These are phyloP conservation scores for Catharanthus roseus DNA, from an alignment of 257 asterid species.

Conservation along the genomic window DNA sequence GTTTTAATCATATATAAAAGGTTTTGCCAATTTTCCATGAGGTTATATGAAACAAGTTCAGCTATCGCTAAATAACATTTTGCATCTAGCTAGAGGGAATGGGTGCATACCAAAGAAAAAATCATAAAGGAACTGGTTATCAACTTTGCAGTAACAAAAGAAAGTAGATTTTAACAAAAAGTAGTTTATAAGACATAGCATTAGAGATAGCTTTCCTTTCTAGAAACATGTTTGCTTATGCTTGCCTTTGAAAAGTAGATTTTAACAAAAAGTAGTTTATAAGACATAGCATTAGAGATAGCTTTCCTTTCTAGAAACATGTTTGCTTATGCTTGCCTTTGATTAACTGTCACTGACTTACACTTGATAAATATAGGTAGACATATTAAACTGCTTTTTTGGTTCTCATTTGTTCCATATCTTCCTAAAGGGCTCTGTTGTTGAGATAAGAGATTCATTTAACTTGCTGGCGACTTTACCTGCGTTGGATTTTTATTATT, in stretches of 20 bases:
- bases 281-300: neutral
- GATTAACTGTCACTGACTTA: neutral
- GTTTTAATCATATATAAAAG: neutral
- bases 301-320: neutral
- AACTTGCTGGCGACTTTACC: neutral
- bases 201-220: neutral
- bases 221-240: neutral
- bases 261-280: neutral
- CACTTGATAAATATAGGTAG: neutral
- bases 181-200: neutral
- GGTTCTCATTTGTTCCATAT: no score
- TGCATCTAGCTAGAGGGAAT: neutral
- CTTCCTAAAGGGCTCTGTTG: neutral
- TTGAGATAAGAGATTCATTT: conserved; percentile 3
- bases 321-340: neutral
- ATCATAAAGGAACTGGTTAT: neutral
- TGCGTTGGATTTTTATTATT: neutral
- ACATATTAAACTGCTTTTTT: neutral
- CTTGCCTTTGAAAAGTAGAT: neutral
- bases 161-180: neutral
- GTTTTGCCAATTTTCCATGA: neutral
- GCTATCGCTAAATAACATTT: neutral
- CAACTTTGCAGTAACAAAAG: neutral
- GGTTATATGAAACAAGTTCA: neutral
- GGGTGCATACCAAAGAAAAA: neutral